Evolutionary conservation across 2,329 filamentous ascomycete species (phyloP), one percentile per base, ranked within the genome.

Genomic region (Aspergillus fructus): DNA sequence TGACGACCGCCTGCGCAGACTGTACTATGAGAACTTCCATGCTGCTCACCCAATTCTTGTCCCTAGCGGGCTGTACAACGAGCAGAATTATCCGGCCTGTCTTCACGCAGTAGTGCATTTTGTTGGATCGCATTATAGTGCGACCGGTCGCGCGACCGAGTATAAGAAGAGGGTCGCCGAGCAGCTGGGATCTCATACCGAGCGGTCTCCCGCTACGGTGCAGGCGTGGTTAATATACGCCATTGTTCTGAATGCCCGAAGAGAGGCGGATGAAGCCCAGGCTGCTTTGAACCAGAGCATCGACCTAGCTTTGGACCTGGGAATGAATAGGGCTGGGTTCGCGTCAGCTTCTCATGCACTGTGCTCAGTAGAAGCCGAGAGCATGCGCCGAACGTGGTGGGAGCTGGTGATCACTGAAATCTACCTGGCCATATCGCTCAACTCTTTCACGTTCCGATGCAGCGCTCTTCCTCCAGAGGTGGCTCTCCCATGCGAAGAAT

Each of bases 331-430:
- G 3, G 79, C 83, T 51, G 81, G 84, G 0, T 96, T 88, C 70
- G 71, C 72, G 8, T 51, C 65, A 1, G 63, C 69, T 12, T 47
- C 64, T 13, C 64, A 62, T 30, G 30, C 64, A 15, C 60, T 86
- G 87, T 6, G 82, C 85, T 60, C 64, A 0, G 78, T 90, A 1
- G 70, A 93, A 17, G 89, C 93, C 68, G 92, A 96, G 73, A 91
- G 89, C 69, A 89, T 90, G 84, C 83, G 91, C 30, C 81, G 92
- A 59, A 96, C 91, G 1, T 96, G 91, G 91, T 96, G 92, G 92
- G 90, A 84, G 65, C 67, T 89, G 27, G 92, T 87, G 67, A 83
- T 89, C 30, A 83, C 89, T 11, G 91, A 96, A 66, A 89, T 89
- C 49, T 89, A 93, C 82, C 83, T 94, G 64, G 89, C 90, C 3